Evolutionary conservation across 352 stramenopile species (phyloP), one percentile per base, ranked within the genome.

Genomic region (Pythium apleroticum): DNA sequence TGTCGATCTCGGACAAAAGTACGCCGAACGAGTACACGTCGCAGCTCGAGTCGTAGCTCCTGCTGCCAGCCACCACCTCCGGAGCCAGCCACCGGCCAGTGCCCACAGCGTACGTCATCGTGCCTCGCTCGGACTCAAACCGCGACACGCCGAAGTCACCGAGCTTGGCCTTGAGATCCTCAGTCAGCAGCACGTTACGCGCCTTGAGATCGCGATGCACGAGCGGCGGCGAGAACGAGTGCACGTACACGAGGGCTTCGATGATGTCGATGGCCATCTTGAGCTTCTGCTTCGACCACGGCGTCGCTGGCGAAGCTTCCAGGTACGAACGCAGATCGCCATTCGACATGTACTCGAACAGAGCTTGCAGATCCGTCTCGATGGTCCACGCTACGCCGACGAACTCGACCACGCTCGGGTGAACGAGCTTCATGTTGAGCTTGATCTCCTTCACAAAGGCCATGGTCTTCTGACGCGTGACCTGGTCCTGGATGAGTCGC

Each of bases 321-420:
- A 90, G 60, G 20, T 79, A 77, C 4, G 66, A 69, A 10, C 74
- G 58, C 2, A 91, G 33, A 30, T 91, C 80, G 30, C 81, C 79
- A 8, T 74, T 73, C 1, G 79, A 55, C 80, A 89, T 84, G 62
- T 86, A 91, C 65, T 91, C 80, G 52, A 86, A 87, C 15, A 91
- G 48, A 6, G 75, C 81, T 61, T 87, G 76, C 0, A 88, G 41
- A 52, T 89, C 78, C 27, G 52, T 49, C 43, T 84, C 71, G 35
- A 77, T 81, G 4, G 75, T 84, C 78, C 78, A 90, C 11, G 76
- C 72, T 24, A 82, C 79, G n/a, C 78, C 81, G 17, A 90, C 48
- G 27, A 88, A 68, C n/a, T 45, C 50, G 10, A 90, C 81, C 14
- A 88, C 53, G 4, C 71, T 79, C 31, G 77, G 75, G 30, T 86